Evolutionary conservation across 208 protist species (phyloP).

Genomic region (Trypanosoma melophagium): DNA sequence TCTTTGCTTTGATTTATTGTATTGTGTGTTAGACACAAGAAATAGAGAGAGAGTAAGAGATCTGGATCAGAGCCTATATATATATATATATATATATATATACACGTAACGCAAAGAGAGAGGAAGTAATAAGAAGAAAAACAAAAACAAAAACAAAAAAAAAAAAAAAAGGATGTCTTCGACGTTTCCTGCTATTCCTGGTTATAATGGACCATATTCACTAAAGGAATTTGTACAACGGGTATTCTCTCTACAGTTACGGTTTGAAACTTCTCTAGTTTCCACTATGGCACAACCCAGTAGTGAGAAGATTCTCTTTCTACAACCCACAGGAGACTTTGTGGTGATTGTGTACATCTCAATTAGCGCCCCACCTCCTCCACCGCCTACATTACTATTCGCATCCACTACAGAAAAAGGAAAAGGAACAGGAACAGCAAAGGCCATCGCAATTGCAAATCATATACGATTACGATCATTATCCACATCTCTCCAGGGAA

Average conservation of each 20-base stretch:
- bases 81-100: not conserved
- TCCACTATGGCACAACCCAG: not conserved
- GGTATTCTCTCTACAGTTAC: conserved; percentile 42
- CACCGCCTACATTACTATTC: conserved; percentile 6
- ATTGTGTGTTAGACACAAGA: no score
- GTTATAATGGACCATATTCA: conserved; percentile 49
- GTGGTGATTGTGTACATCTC: conserved; percentile 50
- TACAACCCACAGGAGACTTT: conserved; percentile 39
- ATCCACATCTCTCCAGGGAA: not conserved
- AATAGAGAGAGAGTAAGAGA: no score
- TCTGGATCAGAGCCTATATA: no score
- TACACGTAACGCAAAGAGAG: not conserved
- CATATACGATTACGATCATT: not conserved
- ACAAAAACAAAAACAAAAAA: conserved; percentile 1
- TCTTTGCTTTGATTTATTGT: not conserved
- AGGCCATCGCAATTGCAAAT: not conserved
- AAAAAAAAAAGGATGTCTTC: conserved; percentile 32
- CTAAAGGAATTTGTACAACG: conserved; percentile 50
- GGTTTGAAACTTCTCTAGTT: conserved; percentile 14
- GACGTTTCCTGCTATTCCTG: conserved; percentile 45
- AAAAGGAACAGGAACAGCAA: no score
- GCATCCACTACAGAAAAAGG: no score
- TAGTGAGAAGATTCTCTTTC: conserved; percentile 18
- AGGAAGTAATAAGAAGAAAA: not conserved
- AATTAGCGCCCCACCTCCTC: conserved; percentile 32